Percentiles rank a stretch among this genome's conserved stretches.
Evolutionary conservation across 805 yeast species (phyloP).

Genomic region (Kodamaea kakaduensis): DNA sequence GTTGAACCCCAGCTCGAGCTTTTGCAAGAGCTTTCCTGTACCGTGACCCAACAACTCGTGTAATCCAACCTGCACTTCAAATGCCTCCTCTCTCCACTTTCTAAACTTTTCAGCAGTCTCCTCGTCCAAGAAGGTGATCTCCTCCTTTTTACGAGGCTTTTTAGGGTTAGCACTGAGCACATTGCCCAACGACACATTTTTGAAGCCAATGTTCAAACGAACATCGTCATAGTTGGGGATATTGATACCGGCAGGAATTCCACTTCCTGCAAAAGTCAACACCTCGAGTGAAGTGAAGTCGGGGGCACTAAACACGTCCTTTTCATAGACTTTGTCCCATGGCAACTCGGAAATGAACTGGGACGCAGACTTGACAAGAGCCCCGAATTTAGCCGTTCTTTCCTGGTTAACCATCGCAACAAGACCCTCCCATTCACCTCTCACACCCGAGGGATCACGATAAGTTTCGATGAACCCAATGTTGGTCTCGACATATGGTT

Average conservation of each 20-base stretch:
- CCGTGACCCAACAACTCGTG: conserved; percentile 93
- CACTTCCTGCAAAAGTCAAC: conserved; percentile 82
- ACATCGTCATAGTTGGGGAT: conserved; percentile 92
- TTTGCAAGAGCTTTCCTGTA: conserved; percentile 72
- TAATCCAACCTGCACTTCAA: conserved; percentile 91
- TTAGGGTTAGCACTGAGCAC: conserved; percentile 65
- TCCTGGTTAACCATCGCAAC: conserved; percentile 89
- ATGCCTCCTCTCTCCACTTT: conserved; percentile 73
- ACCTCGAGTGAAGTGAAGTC: conserved; percentile 91
- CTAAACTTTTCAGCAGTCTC: conserved; percentile 55
- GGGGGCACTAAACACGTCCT: conserved; percentile 84
- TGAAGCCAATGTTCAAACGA: conserved; percentile 77
- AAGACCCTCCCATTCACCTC: conserved; percentile 92
- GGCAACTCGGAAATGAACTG: conserved; percentile 65
- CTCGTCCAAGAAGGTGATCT: conserved; percentile 60
- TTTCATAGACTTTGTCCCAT: conserved; percentile 74
- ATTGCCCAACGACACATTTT: conserved; percentile 86
- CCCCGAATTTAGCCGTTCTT: conserved; percentile 74
- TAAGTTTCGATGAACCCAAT: conserved; percentile 91
- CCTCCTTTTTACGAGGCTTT: conserved; percentile 62
- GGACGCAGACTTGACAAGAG: conserved; percentile 64
- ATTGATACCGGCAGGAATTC: conserved; percentile 90
- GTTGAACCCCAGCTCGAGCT: conserved; percentile 60
- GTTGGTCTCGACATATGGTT: conserved; percentile 68
- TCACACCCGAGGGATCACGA: conserved; percentile 86